Conservation (phyloP, 176 grass and related monocot genomes). For the Alopecurus myosuroides region DNA sequence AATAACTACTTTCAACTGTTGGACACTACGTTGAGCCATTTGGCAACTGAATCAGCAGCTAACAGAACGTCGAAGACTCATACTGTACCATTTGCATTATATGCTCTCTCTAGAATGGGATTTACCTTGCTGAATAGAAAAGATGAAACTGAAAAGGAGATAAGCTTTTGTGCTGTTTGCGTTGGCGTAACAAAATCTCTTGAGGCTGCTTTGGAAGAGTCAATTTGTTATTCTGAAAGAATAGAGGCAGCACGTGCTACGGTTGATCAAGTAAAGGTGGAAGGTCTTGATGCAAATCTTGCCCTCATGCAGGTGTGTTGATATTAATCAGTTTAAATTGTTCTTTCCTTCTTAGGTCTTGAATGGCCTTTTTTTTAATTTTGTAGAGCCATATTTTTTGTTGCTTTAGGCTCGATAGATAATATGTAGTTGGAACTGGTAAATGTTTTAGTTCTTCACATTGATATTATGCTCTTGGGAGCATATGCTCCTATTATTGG, state of each 20-base stretch:
- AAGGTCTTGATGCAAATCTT: constrained; percentile 74
- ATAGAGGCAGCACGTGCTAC: constrained; percentile 70
- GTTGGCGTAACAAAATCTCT: constrained; percentile 65
- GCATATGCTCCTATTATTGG: neutral
- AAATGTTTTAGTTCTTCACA: neutral
- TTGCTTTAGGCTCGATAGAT: constrained; percentile 1
- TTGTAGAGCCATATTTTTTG: constrained; percentile 6
- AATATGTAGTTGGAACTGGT: constrained; percentile 18
- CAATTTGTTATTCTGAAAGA: constrained; percentile 68
- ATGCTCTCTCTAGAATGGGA: constrained; percentile 67
- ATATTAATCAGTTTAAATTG: constrained; percentile 14
- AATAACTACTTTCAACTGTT: constrained; percentile 58
- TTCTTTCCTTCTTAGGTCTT: neutral
- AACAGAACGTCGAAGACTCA: constrained; percentile 23
- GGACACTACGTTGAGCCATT: constrained; percentile 38
- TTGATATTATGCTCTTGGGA: neutral
- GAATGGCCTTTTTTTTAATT: neutral
- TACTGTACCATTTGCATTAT: constrained; percentile 71
- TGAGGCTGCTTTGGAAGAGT: constrained; percentile 79
- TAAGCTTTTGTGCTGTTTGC: constrained; percentile 47
- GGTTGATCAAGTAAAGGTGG: constrained; percentile 72
- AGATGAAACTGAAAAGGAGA: constrained; percentile 47
- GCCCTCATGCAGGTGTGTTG: constrained; percentile 63
- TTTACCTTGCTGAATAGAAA: constrained; percentile 48
- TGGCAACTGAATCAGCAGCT: constrained; percentile 21